phyloP scores from a whole-genome alignment of 805 yeast genomes.

The Nematodospora valgi region DNA sequence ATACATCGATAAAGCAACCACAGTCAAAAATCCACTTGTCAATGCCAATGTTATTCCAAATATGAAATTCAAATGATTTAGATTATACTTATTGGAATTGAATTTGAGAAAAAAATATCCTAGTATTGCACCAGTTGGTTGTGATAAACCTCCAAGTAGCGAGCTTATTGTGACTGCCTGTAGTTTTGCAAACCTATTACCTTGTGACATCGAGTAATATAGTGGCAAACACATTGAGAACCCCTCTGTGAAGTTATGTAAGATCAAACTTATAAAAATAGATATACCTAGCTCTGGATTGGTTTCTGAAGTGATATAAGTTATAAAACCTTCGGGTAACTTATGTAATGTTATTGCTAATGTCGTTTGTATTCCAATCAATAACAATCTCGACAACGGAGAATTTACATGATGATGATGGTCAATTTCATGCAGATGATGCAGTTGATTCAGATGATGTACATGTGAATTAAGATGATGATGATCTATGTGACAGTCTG shows the following conservation, averaged over 20 bases:
- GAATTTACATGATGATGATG: constrained; percentile 83
- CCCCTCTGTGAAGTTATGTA: constrained; percentile 93
- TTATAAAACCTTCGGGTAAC: constrained; percentile 91
- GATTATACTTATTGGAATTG: constrained; percentile 23
- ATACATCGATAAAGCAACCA: constrained; percentile 83
- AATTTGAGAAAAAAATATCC: constrained; percentile 52
- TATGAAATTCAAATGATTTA: constrained; percentile 33
- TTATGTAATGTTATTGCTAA: constrained; percentile 86
- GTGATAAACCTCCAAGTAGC: constrained; percentile 76
- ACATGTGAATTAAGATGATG: constrained; percentile 6
- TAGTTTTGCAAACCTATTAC: constrained; percentile 38
- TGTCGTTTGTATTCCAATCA: constrained; percentile 89
- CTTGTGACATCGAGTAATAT: constrained; percentile 59
- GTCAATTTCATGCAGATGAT: constrained; percentile 22
- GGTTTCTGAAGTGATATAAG: constrained; percentile 75
- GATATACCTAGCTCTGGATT: constrained; percentile 62
- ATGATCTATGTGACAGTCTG: not conserved
- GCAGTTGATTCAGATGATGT: constrained; percentile 5
- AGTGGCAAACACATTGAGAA: constrained; percentile 90
- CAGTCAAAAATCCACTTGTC: constrained; percentile 80
- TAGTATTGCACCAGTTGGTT: constrained; percentile 82
- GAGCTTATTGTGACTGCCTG: constrained; percentile 67
- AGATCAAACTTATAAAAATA: constrained; percentile 77
- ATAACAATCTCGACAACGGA: constrained; percentile 70
- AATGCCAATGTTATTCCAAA: constrained; percentile 66